A percentile compares a stretch with the other conserved stretches of the same genome.
Conservation (phyloP, 192 early-diverging fungal genomes). For the Gonapodya sp. region DNA sequence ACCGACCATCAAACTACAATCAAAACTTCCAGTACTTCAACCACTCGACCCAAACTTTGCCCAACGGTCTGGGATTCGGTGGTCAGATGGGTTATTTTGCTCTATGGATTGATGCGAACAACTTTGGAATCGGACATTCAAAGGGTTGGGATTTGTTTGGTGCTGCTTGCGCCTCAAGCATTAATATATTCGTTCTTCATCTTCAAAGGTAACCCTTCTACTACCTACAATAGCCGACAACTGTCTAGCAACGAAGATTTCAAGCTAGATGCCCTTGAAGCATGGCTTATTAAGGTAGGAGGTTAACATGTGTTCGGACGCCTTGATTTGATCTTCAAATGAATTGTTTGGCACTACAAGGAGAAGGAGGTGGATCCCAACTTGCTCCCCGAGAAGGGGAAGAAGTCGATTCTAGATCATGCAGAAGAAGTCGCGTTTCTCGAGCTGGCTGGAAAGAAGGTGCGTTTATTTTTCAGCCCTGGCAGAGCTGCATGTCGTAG, state of each 20-base stretch:
- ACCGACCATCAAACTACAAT: background rate
- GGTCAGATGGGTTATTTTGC: slow-evolving; percentile 7
- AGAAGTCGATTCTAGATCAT: background rate
- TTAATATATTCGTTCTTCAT: background rate
- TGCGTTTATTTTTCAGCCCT: background rate
- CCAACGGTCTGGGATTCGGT: slow-evolving; percentile 3
- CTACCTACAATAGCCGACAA: background rate
- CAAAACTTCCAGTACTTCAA: slow-evolving; percentile 8
- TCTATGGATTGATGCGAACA: background rate
- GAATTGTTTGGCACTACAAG: background rate
- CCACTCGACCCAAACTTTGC: background rate
- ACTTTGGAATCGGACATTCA: background rate
- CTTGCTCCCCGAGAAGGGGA: slow-evolving; percentile 3
- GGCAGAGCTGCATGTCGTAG: no score
- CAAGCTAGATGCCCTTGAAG: background rate
- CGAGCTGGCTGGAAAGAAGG: background rate
- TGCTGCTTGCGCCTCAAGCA: no score
- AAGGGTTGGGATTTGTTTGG: background rate
- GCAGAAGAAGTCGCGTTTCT: background rate
- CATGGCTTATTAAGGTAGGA: background rate
- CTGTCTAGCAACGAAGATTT: background rate
- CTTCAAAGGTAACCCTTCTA: background rate
- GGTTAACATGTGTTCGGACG: background rate
- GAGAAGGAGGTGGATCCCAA: slow-evolving; percentile 8
- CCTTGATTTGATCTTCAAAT: background rate